Conservation (phyloP, 345 rosid species). For the Eucalyptus virginea region DNA sequence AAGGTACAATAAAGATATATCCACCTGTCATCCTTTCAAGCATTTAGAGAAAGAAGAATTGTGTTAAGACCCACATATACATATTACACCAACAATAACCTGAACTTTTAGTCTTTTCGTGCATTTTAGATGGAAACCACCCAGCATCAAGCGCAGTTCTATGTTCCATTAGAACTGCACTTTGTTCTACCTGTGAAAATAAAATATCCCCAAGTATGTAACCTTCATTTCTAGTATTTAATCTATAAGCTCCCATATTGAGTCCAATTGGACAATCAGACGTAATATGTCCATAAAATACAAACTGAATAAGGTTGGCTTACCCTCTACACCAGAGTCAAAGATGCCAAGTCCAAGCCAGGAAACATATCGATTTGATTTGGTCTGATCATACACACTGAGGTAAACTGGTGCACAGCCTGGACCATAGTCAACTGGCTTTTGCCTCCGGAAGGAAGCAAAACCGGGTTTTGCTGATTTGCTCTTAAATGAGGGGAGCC, state of each 20-base stretch:
- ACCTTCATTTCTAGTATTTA: not conserved
- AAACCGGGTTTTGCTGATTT: conserved; percentile 46
- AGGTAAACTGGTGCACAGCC: conserved; percentile 70
- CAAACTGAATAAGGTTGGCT: not conserved
- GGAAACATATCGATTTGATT: conserved; percentile 62
- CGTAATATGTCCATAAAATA: not conserved
- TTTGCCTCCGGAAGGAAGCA: conserved; percentile 61
- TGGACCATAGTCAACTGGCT: conserved; percentile 35
- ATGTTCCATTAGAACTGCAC: not conserved
- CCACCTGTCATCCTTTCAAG: not conserved
- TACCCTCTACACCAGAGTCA: conserved; percentile 98
- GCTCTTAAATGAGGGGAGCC: conserved; percentile 25
- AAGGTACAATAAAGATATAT: not conserved
- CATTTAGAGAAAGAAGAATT: not conserved
- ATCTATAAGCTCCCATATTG: not conserved
- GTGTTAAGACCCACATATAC: not conserved
- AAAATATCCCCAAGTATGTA: not conserved
- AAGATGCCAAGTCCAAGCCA: conserved; percentile 94
- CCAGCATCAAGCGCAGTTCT: not conserved
- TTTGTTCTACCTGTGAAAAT: not conserved
- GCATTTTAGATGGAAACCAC: not conserved
- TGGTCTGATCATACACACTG: conserved; percentile 83
- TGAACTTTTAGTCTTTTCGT: not conserved
- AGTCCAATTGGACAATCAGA: not conserved
- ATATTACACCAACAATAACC: not conserved